These are phyloP conservation scores for Naematelia aurantialba DNA, from an alignment of 768 basidiomycete species.

Conservation along the genomic window DNA sequence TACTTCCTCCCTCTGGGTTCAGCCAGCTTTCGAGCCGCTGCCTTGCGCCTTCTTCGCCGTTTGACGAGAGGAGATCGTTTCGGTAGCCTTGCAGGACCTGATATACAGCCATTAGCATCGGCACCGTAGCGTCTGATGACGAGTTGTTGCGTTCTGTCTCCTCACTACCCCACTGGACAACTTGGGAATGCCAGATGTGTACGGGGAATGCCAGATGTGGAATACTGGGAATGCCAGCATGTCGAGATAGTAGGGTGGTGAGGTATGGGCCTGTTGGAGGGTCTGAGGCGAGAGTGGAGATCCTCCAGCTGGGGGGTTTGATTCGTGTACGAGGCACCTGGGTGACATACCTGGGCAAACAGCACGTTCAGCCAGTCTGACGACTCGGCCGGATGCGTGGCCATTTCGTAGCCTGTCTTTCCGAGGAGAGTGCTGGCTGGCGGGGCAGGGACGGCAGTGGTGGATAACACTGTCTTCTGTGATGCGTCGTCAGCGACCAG, in stretches of 20 bases:
- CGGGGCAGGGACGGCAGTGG: constrained; percentile 42
- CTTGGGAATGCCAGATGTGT: too few relatives aligned
- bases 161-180: too few relatives aligned
- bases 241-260: too few relatives aligned
- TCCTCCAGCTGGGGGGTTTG: too few relatives aligned
- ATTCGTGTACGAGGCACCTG: too few relatives aligned
- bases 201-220: too few relatives aligned
- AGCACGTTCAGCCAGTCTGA: constrained; percentile 89
- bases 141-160: too few relatives aligned
- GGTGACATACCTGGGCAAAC: constrained; percentile 65
- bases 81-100: constrained; percentile 71
- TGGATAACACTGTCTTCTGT: constrained; percentile 30
- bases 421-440: constrained; percentile 43
- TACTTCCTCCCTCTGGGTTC: constrained; percentile 68
- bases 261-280: too few relatives aligned
- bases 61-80: constrained; percentile 63
- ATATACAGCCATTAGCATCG: constrained; percentile 43
- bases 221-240: too few relatives aligned
- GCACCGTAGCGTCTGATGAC: too few relatives aligned
- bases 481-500: neutral
- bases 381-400: constrained; percentile 60
- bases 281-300: too few relatives aligned
- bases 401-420: constrained; percentile 52
- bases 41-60: constrained; percentile 80
- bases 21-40: constrained; percentile 73